Conservation (phyloP, 2,329 filamentous ascomycete species). For the Epichloe glyceriae region DNA sequence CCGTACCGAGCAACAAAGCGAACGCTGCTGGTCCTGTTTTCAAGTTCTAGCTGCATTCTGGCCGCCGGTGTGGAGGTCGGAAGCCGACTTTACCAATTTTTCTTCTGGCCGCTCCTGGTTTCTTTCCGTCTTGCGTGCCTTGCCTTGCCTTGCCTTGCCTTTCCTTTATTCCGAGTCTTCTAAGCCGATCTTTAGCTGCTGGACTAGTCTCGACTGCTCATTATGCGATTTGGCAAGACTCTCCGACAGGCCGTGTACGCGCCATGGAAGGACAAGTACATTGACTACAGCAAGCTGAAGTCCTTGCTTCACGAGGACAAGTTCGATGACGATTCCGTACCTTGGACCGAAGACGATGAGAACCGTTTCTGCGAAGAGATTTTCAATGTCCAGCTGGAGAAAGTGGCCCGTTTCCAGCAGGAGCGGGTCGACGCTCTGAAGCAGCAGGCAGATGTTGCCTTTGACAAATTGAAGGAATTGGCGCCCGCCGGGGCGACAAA, state of each 20-base stretch:
- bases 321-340: slow-evolving; percentile 43
- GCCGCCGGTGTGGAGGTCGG: not conserved
- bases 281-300: slow-evolving; percentile 93
- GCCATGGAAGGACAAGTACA: slow-evolving; percentile 88
- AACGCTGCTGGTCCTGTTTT: not conserved
- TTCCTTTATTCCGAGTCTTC: not conserved
- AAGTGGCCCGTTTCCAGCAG: slow-evolving; percentile 81
- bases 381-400: slow-evolving; percentile 87
- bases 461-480: slow-evolving; percentile 66
- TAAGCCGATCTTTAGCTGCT: not conserved
- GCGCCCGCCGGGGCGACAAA: slow-evolving; percentile 35
- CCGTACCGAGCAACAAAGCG: not conserved
- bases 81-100: not conserved
- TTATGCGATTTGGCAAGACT: slow-evolving; percentile 89
- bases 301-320: slow-evolving; percentile 68
- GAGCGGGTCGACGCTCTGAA: slow-evolving; percentile 52
- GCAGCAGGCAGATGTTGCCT: slow-evolving; percentile 39
- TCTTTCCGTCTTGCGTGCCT: not conserved
- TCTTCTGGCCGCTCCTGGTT: not conserved
- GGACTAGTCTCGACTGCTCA: not conserved
- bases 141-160: not conserved
- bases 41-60: too few relatives aligned
- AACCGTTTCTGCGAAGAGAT: slow-evolving; percentile 88
- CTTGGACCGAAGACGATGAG: slow-evolving; percentile 92
- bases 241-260: slow-evolving; percentile 66